Evolutionary conservation across 2,329 filamentous ascomycete genomes (phyloP).

Genomic region (Colletotrichum costaricense): DNA sequence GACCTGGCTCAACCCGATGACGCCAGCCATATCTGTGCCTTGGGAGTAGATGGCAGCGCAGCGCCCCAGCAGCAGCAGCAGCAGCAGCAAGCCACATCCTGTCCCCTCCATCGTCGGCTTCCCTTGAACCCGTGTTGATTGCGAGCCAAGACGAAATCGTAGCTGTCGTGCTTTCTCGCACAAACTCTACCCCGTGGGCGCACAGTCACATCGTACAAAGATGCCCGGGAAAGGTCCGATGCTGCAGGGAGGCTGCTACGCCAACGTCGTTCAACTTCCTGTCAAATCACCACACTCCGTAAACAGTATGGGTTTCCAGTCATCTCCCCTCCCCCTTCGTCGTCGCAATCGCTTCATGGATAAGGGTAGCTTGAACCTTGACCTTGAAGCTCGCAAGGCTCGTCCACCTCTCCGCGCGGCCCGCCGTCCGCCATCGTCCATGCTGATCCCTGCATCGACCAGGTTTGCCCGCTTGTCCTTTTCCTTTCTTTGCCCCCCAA

Average conservation of each 20-base stretch:
- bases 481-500: slow-evolving; percentile 13
- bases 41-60: not conserved
- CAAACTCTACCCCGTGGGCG: slow-evolving; percentile 13
- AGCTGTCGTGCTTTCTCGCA: slow-evolving; percentile 25
- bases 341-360: not conserved
- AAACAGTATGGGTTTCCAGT: not conserved
- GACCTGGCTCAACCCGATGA: not conserved
- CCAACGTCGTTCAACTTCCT: slow-evolving; percentile 21
- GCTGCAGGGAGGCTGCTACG: slow-evolving; percentile 29
- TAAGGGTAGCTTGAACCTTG: not conserved
- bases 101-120: not conserved
- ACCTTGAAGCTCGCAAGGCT: not conserved
- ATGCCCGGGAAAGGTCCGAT: slow-evolving; percentile 36
- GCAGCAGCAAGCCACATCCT: not conserved
- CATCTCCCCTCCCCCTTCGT: not conserved
- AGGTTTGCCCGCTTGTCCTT: slow-evolving; percentile 8
- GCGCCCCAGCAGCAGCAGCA: too few species aligned
- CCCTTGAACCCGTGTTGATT: not conserved
- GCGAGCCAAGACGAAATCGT: slow-evolving; percentile 24
- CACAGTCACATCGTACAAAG: slow-evolving; percentile 31
- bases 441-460: slow-evolving; percentile 16
- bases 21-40: not conserved
- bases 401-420: slow-evolving; percentile 4
- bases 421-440: slow-evolving; percentile 4
- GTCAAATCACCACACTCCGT: not conserved